Evolutionary conservation across 225 moss, liverwort and hornwort genomes (phyloP).

Genomic region (Asterella californica): DNA sequence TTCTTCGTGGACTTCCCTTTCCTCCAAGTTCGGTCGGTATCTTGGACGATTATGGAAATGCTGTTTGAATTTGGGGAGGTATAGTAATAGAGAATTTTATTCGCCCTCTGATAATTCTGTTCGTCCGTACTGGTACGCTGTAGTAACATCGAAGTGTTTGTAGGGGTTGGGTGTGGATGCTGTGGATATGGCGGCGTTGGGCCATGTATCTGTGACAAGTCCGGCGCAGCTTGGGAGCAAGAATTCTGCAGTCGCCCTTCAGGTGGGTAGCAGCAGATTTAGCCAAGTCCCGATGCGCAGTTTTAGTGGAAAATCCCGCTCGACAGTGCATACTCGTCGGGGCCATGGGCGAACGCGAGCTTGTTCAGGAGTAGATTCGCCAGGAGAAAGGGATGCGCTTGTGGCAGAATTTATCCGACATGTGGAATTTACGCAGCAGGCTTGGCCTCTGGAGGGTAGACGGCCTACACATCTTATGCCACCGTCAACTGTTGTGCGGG

Average conservation of each 20-base stretch:
- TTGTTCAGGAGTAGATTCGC: conserved; percentile 30
- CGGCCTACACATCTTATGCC: conserved; percentile 79
- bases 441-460: conserved; percentile 80
- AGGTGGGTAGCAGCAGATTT: neutral
- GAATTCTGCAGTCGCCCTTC: neutral
- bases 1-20: neutral
- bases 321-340: neutral
- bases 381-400: conserved; percentile 50
- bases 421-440: conserved; percentile 67
- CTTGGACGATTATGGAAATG: neutral
- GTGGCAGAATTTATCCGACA: conserved; percentile 72
- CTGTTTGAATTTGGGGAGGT: neutral
- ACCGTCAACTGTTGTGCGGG: conserved; percentile 65
- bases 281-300: neutral
- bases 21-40: neutral
- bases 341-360: neutral
- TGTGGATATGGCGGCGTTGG: neutral
- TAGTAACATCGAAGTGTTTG: neutral
- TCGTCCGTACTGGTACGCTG: neutral
- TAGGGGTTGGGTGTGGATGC: neutral
- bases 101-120: neutral
- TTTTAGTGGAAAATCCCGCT: neutral
- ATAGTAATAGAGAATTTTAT: neutral
- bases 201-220: neutral
- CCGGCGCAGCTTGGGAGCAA: neutral